Evolutionary conservation across 2,329 filamentous ascomycete genomes (phyloP), one percentile per base, ranked within the genome.

Genomic region (Ophiostoma ips): DNA sequence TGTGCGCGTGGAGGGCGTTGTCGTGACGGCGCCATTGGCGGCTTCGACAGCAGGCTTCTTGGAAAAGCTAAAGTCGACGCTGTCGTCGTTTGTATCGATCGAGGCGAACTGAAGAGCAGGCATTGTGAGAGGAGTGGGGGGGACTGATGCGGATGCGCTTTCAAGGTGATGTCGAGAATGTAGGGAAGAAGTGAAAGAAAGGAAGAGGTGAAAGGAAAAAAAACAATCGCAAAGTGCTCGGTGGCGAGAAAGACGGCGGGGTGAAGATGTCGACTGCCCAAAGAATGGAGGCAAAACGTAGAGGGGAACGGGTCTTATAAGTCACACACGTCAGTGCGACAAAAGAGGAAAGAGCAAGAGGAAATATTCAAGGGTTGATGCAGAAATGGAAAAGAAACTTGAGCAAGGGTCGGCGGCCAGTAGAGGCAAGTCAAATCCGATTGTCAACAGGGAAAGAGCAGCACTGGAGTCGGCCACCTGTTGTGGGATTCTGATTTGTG

Each of bases 61-160:
- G 28, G 53, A 53, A 8, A 30, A 16, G 30, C 47, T 16, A 16
- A 55, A 53, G 44, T 53, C 50, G 53, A 56, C 38, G 51, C 53
- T 53, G 50, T 56, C 55, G 43, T 57, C 55, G 51, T 50, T 28
- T 40, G 48, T 48, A 46, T 54, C 53, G 50, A 56, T 55, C 21
- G 53, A 53, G 34, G 50, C 53, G 19, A 54, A 52, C 28, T 52
- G 50, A 9, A 54, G 18, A 15, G 54, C 50, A 40, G 55, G 53
- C 55, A 56, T 56, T 50, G 48, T 44, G 45, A n/a, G n/a, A n/a
- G n/a, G n/a, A n/a, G n/a, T n/a, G n/a, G n/a, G n/a, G n/a, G n/a
- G n/a, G n/a, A n/a, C n/a, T n/a, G n/a, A n/a, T n/a, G n/a, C n/a
- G n/a, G n/a, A n/a, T n/a, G n/a, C n/a, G n/a, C n/a, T n/a, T n/a